phyloP scores from a whole-genome alignment of 768 basidiomycete genomes.

The Chalciporus chontae region DNA sequence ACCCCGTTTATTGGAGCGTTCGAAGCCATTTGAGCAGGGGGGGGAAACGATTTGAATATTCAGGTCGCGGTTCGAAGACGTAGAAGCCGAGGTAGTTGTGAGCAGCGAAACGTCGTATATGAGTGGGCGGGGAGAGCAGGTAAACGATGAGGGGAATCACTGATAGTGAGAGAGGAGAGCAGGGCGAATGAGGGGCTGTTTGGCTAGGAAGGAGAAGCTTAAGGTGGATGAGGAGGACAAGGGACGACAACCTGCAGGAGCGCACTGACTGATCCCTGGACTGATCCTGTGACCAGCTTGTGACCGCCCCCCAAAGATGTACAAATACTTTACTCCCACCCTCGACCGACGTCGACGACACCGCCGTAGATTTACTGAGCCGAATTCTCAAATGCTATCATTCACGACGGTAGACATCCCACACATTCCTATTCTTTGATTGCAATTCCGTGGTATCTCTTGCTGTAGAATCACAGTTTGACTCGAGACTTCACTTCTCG shows the following conservation, averaged over 20 bases:
- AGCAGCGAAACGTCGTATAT: constrained; percentile 15
- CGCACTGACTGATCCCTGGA: constrained; percentile 18
- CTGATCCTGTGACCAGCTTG: constrained; percentile 31
- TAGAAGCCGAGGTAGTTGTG: constrained; percentile 7
- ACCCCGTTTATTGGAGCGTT: constrained; percentile 85
- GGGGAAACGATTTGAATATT: neutral
- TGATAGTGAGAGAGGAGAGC: constrained; percentile 2
- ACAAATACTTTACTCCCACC: constrained; percentile 18
- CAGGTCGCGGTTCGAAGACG: constrained; percentile 5
- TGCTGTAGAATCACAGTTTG: neutral
- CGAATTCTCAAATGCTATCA: neutral
- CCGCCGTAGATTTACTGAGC: constrained; percentile 1
- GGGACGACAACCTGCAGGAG: constrained; percentile 22
- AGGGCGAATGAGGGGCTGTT: constrained; percentile 11
- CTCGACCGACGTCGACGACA: neutral
- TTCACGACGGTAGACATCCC: neutral
- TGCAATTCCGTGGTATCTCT: neutral
- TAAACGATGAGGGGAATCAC: neutral
- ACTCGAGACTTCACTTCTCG: neutral
- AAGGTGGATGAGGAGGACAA: constrained; percentile 23
- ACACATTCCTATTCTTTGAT: neutral
- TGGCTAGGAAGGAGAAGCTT: constrained; percentile 9
- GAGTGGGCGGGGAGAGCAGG: constrained; percentile 1
- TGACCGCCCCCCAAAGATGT: constrained; percentile 32
- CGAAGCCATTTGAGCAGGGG: constrained; percentile 52